Conservation (phyloP, 495 filamentous ascomycete species). For the Aspergillus coremiiformis region DNA sequence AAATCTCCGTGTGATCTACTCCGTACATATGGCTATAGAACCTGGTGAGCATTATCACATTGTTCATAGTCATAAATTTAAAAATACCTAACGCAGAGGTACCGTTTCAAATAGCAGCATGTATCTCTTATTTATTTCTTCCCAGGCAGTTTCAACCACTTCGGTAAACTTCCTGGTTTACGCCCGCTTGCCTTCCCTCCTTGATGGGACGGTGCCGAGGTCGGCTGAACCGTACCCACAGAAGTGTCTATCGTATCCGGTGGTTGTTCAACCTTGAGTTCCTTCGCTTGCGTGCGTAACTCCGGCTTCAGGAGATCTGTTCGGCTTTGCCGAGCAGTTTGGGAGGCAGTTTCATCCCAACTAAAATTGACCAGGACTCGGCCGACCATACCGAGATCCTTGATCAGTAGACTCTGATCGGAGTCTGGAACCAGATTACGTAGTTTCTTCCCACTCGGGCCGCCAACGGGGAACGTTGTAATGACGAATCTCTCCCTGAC, state of each 20-base stretch:
- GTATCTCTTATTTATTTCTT: conserved; percentile 38
- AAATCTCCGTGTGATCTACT: too few species aligned
- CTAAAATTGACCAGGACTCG: conserved; percentile 68
- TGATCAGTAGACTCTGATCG: conserved; percentile 54
- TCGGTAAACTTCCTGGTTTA: conserved; percentile 48
- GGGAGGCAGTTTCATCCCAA: conserved; percentile 57
- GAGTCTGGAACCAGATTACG: conserved; percentile 38
- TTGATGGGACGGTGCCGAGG: conserved; percentile 22
- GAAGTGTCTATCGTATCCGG: conserved; percentile 33
- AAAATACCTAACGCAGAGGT: not conserved
- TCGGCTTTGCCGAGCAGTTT: conserved; percentile 32
- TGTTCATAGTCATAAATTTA: not conserved
- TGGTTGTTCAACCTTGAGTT: conserved; percentile 51
- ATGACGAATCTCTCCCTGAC: conserved; percentile 43
- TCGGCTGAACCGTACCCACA: conserved; percentile 26
- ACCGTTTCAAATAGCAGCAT: not conserved
- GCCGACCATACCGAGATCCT: conserved; percentile 59
- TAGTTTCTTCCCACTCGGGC: conserved; percentile 16
- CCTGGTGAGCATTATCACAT: not conserved
- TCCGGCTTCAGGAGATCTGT: conserved; percentile 55
- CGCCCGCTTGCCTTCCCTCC: conserved; percentile 38
- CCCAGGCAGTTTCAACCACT: conserved; percentile 61
- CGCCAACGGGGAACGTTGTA: conserved; percentile 25
- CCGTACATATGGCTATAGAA: not conserved
- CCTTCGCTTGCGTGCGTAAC: conserved; percentile 57